Evolutionary conservation across 768 basidiomycete genomes (phyloP).

Genomic region (Boletus reticuloceps): DNA sequence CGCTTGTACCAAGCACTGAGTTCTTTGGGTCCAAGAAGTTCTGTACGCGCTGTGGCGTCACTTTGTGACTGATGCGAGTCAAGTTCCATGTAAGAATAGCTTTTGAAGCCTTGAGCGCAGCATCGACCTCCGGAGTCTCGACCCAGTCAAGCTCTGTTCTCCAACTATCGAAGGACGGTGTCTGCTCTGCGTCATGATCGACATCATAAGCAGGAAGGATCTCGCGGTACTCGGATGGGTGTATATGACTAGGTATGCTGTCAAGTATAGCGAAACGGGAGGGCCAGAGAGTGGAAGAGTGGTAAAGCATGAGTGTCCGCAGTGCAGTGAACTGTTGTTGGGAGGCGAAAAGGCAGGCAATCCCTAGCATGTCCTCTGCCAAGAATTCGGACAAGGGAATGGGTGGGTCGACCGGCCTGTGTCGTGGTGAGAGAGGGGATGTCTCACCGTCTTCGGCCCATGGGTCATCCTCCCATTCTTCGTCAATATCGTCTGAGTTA

Average conservation of each 20-base stretch:
- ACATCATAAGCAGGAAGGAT: constrained; percentile 64
- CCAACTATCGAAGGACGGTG: constrained; percentile 39
- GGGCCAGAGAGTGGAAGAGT: constrained; percentile 60
- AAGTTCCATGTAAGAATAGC: constrained; percentile 7
- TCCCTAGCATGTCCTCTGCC: constrained; percentile 48
- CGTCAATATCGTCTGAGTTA: constrained; percentile 35
- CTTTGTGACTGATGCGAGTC: constrained; percentile 10
- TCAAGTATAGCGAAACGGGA: constrained; percentile 69
- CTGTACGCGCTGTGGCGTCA: constrained; percentile 4
- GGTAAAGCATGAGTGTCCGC: constrained; percentile 53
- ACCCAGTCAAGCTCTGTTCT: constrained; percentile 57
- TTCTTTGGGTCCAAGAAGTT: constrained; percentile 24
- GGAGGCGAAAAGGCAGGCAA: constrained; percentile 67
- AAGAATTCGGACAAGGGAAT: constrained; percentile 68
- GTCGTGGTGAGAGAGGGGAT: constrained; percentile 18
- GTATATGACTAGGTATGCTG: constrained; percentile 68
- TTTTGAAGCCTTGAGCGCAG: constrained; percentile 37
- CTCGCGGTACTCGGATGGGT: constrained; percentile 58
- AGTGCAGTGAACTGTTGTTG: constrained; percentile 57
- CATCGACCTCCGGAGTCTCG: constrained; percentile 45
- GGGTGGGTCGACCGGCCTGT: constrained; percentile 34
- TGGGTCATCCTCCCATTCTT: constrained; percentile 55
- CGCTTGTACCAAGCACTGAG: constrained; percentile 74
- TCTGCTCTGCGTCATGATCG: constrained; percentile 43
- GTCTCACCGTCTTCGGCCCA: constrained; percentile 56